Conservation (phyloP, 441 rosid species). For the Mallotus japonicus region DNA sequence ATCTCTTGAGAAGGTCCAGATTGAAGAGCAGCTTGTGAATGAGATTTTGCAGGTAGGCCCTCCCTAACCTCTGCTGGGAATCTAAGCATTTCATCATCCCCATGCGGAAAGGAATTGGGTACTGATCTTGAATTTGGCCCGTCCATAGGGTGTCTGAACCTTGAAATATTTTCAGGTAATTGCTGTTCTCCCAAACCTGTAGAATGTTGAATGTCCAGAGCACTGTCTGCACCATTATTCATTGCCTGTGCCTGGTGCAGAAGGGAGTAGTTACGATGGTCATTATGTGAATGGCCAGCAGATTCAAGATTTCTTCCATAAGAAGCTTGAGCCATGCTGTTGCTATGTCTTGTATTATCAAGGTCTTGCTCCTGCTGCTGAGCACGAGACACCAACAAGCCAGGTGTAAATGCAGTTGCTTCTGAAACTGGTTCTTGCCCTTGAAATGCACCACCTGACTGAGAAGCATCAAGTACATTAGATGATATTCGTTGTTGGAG, state of each 20-base stretch:
- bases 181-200: slow-evolving; percentile 27
- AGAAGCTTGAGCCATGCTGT: slow-evolving; percentile 24
- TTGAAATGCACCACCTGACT: slow-evolving; percentile 29
- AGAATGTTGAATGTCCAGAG: slow-evolving; percentile 22
- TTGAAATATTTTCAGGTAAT: slow-evolving; percentile 30
- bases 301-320: slow-evolving; percentile 30
- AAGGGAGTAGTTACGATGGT: slow-evolving; percentile 32
- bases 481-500: slow-evolving; percentile 28
- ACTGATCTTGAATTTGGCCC: slow-evolving; percentile 31
- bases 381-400: slow-evolving; percentile 22
- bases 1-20: slow-evolving; percentile 28
- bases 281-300: slow-evolving; percentile 17
- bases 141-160: slow-evolving; percentile 28
- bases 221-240: slow-evolving; percentile 28
- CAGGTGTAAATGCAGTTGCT: slow-evolving; percentile 21
- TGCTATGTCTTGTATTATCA: slow-evolving; percentile 23
- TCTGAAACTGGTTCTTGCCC: slow-evolving; percentile 28
- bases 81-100: slow-evolving; percentile 30
- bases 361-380: slow-evolving; percentile 29
- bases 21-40: slow-evolving; percentile 23
- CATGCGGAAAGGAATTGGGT: slow-evolving; percentile 25
- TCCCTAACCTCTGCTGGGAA: slow-evolving; percentile 31
- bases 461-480: slow-evolving; percentile 31
- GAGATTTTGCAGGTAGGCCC: slow-evolving; percentile 27
- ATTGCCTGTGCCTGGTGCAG: slow-evolving; percentile 42